Conservation (phyloP, 2,329 filamentous ascomycete genomes). For the Fusarium phyllophilum region DNA sequence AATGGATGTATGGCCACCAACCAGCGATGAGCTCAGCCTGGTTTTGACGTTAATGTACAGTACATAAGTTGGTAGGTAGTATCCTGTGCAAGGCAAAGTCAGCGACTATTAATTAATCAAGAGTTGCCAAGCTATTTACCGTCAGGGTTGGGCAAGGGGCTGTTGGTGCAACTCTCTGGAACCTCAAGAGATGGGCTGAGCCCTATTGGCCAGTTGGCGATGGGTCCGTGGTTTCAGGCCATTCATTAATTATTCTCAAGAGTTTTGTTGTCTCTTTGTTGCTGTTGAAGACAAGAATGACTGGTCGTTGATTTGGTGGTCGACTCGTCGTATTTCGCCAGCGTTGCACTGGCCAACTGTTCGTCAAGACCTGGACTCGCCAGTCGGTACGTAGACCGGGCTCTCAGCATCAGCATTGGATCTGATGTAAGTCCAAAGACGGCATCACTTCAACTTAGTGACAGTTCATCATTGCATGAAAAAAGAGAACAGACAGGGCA, state of each 20-base stretch:
- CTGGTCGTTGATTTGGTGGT: constrained; percentile 26
- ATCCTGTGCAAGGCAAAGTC: constrained; percentile 21
- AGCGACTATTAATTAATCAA: constrained; percentile 12
- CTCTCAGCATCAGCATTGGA: background rate
- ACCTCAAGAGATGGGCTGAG: constrained; percentile 13
- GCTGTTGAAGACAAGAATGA: constrained; percentile 11
- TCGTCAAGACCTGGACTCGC: constrained; percentile 29
- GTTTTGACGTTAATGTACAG: background rate
- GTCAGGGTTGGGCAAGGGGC: constrained; percentile 23
- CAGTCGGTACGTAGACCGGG: constrained; percentile 1
- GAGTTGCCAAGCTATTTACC: constrained; percentile 17
- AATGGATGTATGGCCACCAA: constrained; percentile 1
- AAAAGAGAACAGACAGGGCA: background rate
- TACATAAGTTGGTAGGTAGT: background rate
- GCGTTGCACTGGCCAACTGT: constrained; percentile 44
- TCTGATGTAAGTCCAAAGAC: background rate
- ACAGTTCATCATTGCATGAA: background rate
- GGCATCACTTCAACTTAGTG: background rate
- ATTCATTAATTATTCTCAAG: background rate
- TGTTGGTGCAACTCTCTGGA: constrained; percentile 27
- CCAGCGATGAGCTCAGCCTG: constrained; percentile 21
- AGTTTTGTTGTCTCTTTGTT: background rate
- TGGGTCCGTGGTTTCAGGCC: constrained; percentile 10
- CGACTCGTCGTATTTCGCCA: constrained; percentile 39
- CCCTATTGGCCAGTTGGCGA: constrained; percentile 36